Evolutionary conservation across 192 early-diverging fungal genomes (phyloP), one percentile per base, ranked within the genome.

Genomic region (Chytriomyces sp.): DNA sequence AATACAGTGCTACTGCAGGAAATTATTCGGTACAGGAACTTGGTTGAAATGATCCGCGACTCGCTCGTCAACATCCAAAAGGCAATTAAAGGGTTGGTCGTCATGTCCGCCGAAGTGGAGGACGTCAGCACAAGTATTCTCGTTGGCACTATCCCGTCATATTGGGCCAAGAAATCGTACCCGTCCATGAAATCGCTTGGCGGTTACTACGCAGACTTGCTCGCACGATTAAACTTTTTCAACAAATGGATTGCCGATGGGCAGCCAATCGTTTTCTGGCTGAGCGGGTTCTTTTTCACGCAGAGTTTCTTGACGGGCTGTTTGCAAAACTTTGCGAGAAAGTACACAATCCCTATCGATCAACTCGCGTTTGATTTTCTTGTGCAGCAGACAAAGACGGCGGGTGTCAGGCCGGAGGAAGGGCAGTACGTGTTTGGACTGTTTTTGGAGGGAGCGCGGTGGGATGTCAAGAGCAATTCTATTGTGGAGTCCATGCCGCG

Each of bases 261-360:
- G 18, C 87, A 84, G 67, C 89, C 89, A 1, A 88, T 89, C 11
- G 89, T 90, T 0, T 90, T 89, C 66, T 90, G 89, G 89, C 76
- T 90, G 23, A 86, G 85, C 62, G 89, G 89, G n/a, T 90, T 90
- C 72, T 90, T 90, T 74, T 90, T 90, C 76, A 90, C 89, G 7
- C 89, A 88, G 67, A 84, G 82, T 62, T 89, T 89, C 83, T 75
- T 89, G 20, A 89, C 88, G 7, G 88, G 88, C 1, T 86, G 83
- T 68, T 73, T 89, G 13, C 87, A 87, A 71, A 89, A 89, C 67
- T 89, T 72, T 80, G 82, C 87, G 16, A 65, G 89, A 62, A 90
- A 90, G 78, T 85, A 88, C 75, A 87, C 89, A 6, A 88, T 90
- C 62, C 89, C 89, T 10, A 90, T 90, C 57, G 89, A 90, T 65